A percentile compares a stretch with the other conserved stretches of the same genome.
phyloP scores from a whole-genome alignment of 176 grass and related monocot genomes.

The Lolium perenne region DNA sequence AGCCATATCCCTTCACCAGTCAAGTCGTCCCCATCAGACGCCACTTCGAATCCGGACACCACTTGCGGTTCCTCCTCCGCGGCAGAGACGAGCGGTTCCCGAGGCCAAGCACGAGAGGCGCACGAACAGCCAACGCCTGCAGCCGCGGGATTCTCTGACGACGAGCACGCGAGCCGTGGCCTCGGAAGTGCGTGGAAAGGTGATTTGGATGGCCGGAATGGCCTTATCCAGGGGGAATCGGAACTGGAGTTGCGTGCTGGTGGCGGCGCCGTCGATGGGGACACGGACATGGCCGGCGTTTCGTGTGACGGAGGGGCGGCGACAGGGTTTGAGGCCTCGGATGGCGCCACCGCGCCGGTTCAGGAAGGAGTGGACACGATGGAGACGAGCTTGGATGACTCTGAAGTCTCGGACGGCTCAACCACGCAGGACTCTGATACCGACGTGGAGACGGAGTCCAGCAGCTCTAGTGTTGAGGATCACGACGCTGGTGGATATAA shows the following conservation, averaged over 20 bases:
- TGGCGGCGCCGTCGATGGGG: background rate
- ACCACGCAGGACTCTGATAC: constrained; percentile 65
- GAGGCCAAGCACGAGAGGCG: background rate
- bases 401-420: constrained; percentile 60
- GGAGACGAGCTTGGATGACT: constrained; percentile 58
- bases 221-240: constrained; percentile 21
- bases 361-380: constrained; percentile 49
- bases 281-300: constrained; percentile 9
- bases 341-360: constrained; percentile 35
- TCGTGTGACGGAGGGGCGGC: constrained; percentile 26
- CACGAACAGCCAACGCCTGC: background rate
- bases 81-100: constrained; percentile 25
- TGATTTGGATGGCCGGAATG: constrained; percentile 27
- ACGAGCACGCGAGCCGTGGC: constrained; percentile 14
- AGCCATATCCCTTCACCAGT: constrained; percentile 37
- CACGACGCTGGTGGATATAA: constrained; percentile 40
- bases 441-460: constrained; percentile 64
- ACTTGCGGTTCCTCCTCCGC: constrained; percentile 3
- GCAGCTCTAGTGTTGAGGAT: constrained; percentile 69
- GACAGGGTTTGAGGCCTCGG: constrained; percentile 7
- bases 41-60: constrained; percentile 41
- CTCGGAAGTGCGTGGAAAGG: constrained; percentile 11
- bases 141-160: background rate
- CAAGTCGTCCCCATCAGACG: constrained; percentile 50
- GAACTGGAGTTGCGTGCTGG: constrained; percentile 24